A percentile compares a stretch with the other conserved stretches of the same genome.
Conservation (phyloP, 306 rosid species). For the Alnus glutinosa region DNA sequence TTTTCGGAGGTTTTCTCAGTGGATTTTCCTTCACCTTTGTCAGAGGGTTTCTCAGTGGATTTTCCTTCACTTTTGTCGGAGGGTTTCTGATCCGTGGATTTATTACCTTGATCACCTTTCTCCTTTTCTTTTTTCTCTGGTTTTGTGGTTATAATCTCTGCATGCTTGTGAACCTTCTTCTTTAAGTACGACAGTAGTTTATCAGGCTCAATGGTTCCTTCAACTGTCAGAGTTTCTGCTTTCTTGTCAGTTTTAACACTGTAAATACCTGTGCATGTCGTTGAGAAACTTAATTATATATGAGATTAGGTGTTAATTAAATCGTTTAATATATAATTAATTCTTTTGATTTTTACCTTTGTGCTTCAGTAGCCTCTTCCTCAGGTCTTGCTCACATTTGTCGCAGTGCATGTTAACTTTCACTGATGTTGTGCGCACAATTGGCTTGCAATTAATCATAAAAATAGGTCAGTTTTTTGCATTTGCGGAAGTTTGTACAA, state of each 20-base stretch:
- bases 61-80: background rate
- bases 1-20: slow-evolving; percentile 12
- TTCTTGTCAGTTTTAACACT: slow-evolving; percentile 67
- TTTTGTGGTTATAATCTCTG: slow-evolving; percentile 50
- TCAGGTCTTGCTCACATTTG: slow-evolving; percentile 79
- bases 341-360: slow-evolving; percentile 41
- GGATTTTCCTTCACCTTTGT: background rate
- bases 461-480: slow-evolving; percentile 7
- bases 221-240: slow-evolving; percentile 51
- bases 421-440: slow-evolving; percentile 48
- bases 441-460: slow-evolving; percentile 46
- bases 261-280: slow-evolving; percentile 48
- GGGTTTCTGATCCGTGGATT: background rate
- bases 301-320: too few species aligned
- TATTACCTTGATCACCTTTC: background rate
- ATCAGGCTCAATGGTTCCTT: slow-evolving; percentile 75
- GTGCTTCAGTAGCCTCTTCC: slow-evolving; percentile 51
- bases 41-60: background rate
- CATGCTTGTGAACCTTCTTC: slow-evolving; percentile 63
- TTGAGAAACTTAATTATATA: background rate
- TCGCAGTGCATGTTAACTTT: slow-evolving; percentile 81
- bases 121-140: slow-evolving; percentile 31
- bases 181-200: slow-evolving; percentile 49
- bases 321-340: background rate
- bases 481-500: background rate